phyloP scores from a whole-genome alignment of 108 stramenopile species.

The Fragilaria radians region DNA sequence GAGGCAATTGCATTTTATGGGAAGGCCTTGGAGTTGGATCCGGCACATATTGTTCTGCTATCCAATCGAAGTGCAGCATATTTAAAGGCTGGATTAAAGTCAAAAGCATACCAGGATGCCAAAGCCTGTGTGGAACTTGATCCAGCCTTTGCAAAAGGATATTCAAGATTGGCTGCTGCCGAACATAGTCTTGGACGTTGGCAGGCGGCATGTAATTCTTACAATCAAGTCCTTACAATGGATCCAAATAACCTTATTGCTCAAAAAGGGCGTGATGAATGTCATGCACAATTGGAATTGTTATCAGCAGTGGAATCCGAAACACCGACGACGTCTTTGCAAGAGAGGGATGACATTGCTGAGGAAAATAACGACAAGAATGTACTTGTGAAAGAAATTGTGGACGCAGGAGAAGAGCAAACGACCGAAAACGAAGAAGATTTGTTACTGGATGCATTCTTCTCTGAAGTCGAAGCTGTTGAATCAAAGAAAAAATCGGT shows the following conservation, averaged over 20 bases:
- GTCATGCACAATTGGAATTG: conserved; percentile 24
- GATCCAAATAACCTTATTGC: conserved; percentile 54
- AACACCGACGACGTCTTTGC: conserved; percentile 14
- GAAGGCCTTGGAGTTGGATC: conserved; percentile 62
- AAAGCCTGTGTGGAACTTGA: conserved; percentile 37
- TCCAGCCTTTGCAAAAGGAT: conserved; percentile 52
- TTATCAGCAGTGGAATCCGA: not conserved
- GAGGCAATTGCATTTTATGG: conserved; percentile 61
- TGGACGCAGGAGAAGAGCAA: conserved; percentile 17
- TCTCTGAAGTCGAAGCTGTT: conserved; percentile 75
- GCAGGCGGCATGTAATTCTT: conserved; percentile 50
- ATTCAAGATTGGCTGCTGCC: conserved; percentile 72
- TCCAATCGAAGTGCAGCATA: conserved; percentile 83
- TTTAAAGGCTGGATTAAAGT: conserved; percentile 60
- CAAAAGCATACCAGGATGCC: conserved; percentile 72
- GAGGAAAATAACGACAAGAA: conserved; percentile 25
- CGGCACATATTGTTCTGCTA: conserved; percentile 44
- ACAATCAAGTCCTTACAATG: conserved; percentile 39
- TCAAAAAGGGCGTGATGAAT: conserved; percentile 55
- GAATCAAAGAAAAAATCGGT: conserved; percentile 30
- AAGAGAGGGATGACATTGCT: conserved; percentile 25
- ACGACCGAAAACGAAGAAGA: conserved; percentile 23
- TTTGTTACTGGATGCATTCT: conserved; percentile 79
- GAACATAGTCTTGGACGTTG: conserved; percentile 59
- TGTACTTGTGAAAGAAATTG: conserved; percentile 11